Evolutionary conservation across 176 grass and related monocot species (phyloP).

Genomic region (Lolium perenne): DNA sequence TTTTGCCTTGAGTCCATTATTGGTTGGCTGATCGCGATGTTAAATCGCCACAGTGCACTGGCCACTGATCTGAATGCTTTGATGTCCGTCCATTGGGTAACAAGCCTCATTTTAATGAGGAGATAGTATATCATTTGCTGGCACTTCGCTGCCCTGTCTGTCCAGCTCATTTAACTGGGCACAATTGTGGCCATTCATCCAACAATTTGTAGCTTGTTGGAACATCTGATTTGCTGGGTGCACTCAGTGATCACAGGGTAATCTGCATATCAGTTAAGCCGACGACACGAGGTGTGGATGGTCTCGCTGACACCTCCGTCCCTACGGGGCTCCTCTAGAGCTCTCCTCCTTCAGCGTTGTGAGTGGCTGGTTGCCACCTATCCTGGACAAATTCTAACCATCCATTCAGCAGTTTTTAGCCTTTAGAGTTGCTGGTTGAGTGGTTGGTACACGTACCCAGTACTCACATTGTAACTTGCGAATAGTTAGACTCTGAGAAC

Average conservation of each 20-base stretch:
- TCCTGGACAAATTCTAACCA: not conserved
- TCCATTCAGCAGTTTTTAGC: not conserved
- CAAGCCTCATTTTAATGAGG: not conserved
- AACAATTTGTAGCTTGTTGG: no score
- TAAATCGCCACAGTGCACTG: not conserved
- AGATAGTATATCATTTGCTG: no score
- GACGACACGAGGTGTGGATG: not conserved
- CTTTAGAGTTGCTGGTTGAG: not conserved
- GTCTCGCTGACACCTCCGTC: not conserved
- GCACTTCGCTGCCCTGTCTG: no score
- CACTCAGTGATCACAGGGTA: not conserved
- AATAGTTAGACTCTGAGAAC: no score
- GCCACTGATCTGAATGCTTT: conserved; percentile 1
- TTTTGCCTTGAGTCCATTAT: conserved; percentile 34
- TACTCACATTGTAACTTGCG: not conserved
- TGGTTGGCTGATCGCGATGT: not conserved
- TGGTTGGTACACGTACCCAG: not conserved
- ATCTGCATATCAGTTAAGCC: conserved; percentile 3
- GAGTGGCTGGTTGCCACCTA: not conserved
- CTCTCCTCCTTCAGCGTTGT: not conserved
- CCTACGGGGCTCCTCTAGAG: no score
- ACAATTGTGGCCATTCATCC: no score
- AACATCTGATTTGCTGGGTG: no score
- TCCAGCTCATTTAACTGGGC: no score
- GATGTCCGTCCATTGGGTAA: not conserved